A percentile compares a stretch with the other conserved stretches of the same genome.
phyloP scores from a whole-genome alignment of 768 basidiomycete genomes.

The Leucocoprinus birnbaumii region DNA sequence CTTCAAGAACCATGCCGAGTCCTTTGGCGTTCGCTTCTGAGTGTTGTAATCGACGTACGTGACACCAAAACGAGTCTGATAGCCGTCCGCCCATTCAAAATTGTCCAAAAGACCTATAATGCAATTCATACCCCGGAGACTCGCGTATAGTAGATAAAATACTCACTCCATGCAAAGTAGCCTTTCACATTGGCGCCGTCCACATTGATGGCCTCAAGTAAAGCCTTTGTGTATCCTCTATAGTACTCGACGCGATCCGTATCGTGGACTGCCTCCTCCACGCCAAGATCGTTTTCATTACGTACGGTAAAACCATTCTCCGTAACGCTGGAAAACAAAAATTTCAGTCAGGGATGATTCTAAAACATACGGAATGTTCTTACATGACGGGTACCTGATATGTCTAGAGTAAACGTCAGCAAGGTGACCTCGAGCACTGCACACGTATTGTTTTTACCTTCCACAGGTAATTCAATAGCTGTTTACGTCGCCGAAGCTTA shows the following conservation, averaged over 20 bases:
- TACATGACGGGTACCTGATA: constrained; percentile 53
- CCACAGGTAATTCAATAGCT: constrained; percentile 65
- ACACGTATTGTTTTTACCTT: constrained; percentile 36
- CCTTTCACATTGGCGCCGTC: constrained; percentile 58
- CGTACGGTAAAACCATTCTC: constrained; percentile 71
- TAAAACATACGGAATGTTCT: constrained; percentile 14
- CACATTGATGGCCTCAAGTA: constrained; percentile 50
- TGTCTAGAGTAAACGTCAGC: constrained; percentile 19
- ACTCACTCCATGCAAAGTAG: constrained; percentile 68
- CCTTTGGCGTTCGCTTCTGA: constrained; percentile 61
- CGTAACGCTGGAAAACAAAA: constrained; percentile 42
- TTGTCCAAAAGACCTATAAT: constrained; percentile 58
- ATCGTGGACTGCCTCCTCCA: constrained; percentile 51
- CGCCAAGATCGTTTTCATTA: constrained; percentile 45
- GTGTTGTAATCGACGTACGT: constrained; percentile 69
- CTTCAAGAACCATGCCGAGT: constrained; percentile 50
- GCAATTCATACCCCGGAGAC: not conserved
- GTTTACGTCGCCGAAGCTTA: not conserved
- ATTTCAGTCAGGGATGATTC: not conserved
- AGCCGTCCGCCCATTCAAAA: constrained; percentile 74
- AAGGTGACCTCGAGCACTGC: not conserved
- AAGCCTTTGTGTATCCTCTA: constrained; percentile 46
- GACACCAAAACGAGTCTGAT: constrained; percentile 63
- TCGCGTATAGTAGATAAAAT: constrained; percentile 5
- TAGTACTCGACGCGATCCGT: constrained; percentile 62